A percentile compares a stretch with the other conserved stretches of the same genome.
phyloP scores from a whole-genome alignment of 306 rosid genomes.

The Pachyrhizus erosus region DNA sequence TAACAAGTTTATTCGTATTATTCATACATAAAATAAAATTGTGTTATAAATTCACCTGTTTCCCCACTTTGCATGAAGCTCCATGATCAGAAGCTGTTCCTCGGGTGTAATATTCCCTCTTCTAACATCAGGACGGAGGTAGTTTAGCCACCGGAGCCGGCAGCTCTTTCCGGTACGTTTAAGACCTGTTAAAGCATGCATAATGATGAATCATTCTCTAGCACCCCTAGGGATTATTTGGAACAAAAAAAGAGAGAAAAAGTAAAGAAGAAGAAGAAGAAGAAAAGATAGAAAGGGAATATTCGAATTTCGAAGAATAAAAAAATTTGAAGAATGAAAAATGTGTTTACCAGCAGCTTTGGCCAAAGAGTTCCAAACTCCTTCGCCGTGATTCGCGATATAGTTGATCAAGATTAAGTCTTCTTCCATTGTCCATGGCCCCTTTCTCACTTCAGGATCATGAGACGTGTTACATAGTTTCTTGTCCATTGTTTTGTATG shows the following conservation, averaged over 20 bases:
- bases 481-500: constrained; percentile 58
- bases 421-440: constrained; percentile 99
- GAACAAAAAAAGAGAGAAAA: background rate
- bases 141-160: constrained; percentile 95
- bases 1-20: background rate
- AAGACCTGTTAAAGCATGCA: constrained; percentile 57
- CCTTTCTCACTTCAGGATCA: constrained; percentile 94
- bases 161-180: constrained; percentile 98
- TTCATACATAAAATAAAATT: background rate
- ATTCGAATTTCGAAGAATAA: background rate
- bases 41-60: constrained; percentile 64
- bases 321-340: background rate
- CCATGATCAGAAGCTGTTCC: constrained; percentile 95
- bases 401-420: constrained; percentile 88
- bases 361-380: constrained; percentile 96
- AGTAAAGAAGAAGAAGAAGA: background rate
- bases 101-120: constrained; percentile 95
- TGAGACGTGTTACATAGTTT: constrained; percentile 60
- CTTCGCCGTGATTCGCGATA: constrained; percentile 97
- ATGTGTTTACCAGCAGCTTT: constrained; percentile 80
- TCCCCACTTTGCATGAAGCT: constrained; percentile 98
- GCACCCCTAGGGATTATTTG: constrained; percentile 3
- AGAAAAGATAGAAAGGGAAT: background rate
- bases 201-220: background rate
- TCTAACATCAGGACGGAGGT: constrained; percentile 95